Evolutionary conservation across 129 eudicot genomes (phyloP), one percentile per base, ranked within the genome.

Genomic region (Saposhnikovia divaricata): DNA sequence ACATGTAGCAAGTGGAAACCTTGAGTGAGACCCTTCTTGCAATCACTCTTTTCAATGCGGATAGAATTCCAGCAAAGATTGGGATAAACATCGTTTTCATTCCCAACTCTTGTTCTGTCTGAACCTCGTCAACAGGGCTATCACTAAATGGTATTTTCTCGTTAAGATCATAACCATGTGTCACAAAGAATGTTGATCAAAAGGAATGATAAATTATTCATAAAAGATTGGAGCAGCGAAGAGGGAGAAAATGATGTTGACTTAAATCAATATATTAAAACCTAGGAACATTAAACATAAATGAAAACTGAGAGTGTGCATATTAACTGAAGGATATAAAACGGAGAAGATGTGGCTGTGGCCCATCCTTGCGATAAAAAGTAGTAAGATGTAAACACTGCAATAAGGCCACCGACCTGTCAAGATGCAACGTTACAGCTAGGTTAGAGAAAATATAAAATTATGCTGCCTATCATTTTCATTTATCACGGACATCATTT

Each of bases 311-410:
- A n/a, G 8, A 50, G 55, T 50, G 21, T 12, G 25, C 31, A n/a
- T 37, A 39, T 15, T 25, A n/a, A 61, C 28, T 51, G 80, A 77
- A 94, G 97, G 97, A 94, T 91, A 94, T 91, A 81, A 76, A 94
- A 87, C 16, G 98, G 98, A 78, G 96, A 91, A 79, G 84, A 71
- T 79, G 96, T 83, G n/a, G 93, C 92, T 82, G 68, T 90, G 78
- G 98, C 96, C 98, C 98, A 94, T 83, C 98, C 98, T 89, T 91
- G 91, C 81, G 97, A 94, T 75, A 94, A 82, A 83, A 94, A 91
- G 88, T 94, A 94, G 85, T 91, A 92, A 1, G 98, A 90, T 77
- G 96, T 93, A 80, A 90, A 37, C 93, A 94, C 90, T 76, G 98
- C 98, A 72, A 90, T 34, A 42, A 94, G 96, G 78, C 98, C 98